phyloP scores from a whole-genome alignment of 371 early-diverging fungal species.

The Syncephalastrum sp. region DNA sequence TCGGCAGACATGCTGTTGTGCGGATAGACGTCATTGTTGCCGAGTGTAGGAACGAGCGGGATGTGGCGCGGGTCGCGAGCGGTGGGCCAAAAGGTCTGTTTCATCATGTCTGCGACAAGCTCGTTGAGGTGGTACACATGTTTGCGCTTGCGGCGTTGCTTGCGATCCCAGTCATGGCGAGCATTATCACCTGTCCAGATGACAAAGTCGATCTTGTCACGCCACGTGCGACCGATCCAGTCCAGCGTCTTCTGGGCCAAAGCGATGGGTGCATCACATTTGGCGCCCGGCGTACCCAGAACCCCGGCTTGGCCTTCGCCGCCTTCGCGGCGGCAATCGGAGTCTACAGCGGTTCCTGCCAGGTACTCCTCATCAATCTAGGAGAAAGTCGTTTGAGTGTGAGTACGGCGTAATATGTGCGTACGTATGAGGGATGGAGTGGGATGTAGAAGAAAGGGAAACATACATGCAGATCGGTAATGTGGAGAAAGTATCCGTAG shows the following conservation, averaged over 20 bases:
- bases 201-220: slow-evolving; percentile 70
- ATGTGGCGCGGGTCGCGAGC: slow-evolving; percentile 23
- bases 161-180: slow-evolving; percentile 70
- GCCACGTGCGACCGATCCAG: slow-evolving; percentile 58
- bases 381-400: not conserved
- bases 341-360: slow-evolving; percentile 43
- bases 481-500: slow-evolving; percentile 66
- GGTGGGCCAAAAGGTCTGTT: slow-evolving; percentile 33
- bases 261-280: slow-evolving; percentile 69
- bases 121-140: slow-evolving; percentile 57
- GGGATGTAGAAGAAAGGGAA: not conserved
- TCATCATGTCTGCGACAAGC: slow-evolving; percentile 32
- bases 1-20: slow-evolving; percentile 54
- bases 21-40: slow-evolving; percentile 82
- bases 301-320: slow-evolving; percentile 30
- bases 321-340: slow-evolving; percentile 49
- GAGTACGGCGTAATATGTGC: no score
- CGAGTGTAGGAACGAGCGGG: slow-evolving; percentile 65
- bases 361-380: slow-evolving; percentile 51
- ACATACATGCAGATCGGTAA: slow-evolving; percentile 76
- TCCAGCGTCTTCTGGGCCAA: slow-evolving; percentile 64
- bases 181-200: slow-evolving; percentile 42
- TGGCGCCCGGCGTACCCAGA: slow-evolving; percentile 55
- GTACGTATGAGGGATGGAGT: not conserved
- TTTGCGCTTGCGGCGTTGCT: slow-evolving; percentile 49